Evolutionary conservation across 2,329 filamentous ascomycete species (phyloP), one percentile per base, ranked within the genome.

Genomic region (Fusarium humuli): DNA sequence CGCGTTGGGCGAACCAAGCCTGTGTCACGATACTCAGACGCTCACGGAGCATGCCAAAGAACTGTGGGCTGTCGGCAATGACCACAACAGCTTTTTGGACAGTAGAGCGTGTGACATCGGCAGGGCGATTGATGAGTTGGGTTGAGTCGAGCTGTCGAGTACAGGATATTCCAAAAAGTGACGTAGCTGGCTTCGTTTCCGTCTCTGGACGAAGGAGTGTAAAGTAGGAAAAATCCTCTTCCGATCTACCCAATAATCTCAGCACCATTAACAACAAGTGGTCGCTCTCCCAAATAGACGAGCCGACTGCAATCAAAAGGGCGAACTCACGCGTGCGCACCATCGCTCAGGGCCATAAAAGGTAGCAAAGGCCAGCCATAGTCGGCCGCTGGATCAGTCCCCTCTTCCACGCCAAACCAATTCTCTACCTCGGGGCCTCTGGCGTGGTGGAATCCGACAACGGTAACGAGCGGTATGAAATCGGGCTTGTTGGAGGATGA

Each of bases 141-240:
- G 89, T 89, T 18, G 94, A 88, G 77, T 97, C 93, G 76, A 99
- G 87, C 82, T 98, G 96, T 64, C 95, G 88, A 18, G 95, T 97
- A 80, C 96, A 99, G 20, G 94, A 92, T 77, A 99, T 98, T 67
- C 96, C 96, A 78, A 99, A 99, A 23, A 99, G 88, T 25, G 94
- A 97, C 4, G 93, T 94, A 30, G 90, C 88, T 9, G 91, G 88
- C 34, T 82, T 78, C 22, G 79, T 75, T 54, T 81, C 81, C 69
- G 81, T 85, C 57, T 85, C 86, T 48, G 90, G 89, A 30, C 89
- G 88, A 62, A 94, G 86, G 54, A 99, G 89, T 11, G 95, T 98
- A 80, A 99, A 99, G 83, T 99, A 99, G 54, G 94, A 98, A 84
- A 98, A 99, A 82, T 98, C 96, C 82, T 99, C 96, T 61, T 91